Evolutionary conservation across 2,329 filamentous ascomycete genomes (phyloP).

Genomic region (Colletotrichum somersetense): DNA sequence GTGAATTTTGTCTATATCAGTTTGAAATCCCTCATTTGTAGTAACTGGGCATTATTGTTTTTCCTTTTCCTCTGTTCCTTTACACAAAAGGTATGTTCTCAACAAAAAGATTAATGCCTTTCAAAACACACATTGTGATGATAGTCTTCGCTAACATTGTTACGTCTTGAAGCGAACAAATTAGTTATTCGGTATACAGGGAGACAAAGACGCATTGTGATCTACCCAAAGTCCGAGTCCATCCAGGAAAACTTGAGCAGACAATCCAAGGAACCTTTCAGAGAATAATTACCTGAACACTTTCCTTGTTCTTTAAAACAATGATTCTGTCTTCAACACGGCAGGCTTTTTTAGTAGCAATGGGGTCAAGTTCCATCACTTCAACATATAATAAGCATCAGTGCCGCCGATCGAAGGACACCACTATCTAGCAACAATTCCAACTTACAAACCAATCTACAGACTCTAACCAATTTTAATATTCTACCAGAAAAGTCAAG

Average conservation of each 20-base stretch:
- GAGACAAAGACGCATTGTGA: neutral
- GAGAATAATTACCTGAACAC: neutral
- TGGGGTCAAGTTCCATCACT: neutral
- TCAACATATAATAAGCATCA: neutral
- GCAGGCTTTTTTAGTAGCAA: neutral
- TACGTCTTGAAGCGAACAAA: neutral
- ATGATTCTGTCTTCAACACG: neutral
- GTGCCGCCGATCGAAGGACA: too few species aligned
- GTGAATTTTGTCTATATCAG: neutral
- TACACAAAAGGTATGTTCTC: neutral
- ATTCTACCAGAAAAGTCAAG: neutral
- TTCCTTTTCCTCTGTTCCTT: too few species aligned
- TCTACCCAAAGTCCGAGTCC: neutral
- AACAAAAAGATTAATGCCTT: neutral
- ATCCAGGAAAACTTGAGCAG: neutral
- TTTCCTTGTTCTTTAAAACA: neutral
- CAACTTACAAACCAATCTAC: neutral
- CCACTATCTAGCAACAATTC: neutral
- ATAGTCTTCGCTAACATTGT: neutral
- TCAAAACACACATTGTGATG: neutral
- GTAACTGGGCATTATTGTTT: too few species aligned
- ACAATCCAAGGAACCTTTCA: too few species aligned
- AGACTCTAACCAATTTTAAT: neutral
- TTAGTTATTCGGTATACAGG: neutral
- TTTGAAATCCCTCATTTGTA: too few species aligned